These are phyloP conservation scores for Calonectria pteridis DNA, from an alignment of 2,329 filamentous ascomycete species.

Conservation along the genomic window DNA sequence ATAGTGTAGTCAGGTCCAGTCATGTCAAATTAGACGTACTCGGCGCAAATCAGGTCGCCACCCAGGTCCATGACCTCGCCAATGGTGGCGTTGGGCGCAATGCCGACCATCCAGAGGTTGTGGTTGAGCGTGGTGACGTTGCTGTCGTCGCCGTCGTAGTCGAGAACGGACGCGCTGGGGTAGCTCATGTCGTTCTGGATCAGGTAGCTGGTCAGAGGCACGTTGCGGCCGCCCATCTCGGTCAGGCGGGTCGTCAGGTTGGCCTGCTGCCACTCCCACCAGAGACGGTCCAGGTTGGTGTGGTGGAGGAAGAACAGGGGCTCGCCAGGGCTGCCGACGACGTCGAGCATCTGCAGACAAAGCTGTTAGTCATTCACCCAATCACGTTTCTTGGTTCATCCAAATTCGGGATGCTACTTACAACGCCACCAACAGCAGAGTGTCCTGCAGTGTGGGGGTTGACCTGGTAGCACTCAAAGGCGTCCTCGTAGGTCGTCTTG, in stretches of 20 bases:
- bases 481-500: slow-evolving; percentile 14
- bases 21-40: slow-evolving; percentile 28
- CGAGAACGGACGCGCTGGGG: slow-evolving; percentile 8
- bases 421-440: slow-evolving; percentile 21
- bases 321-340: slow-evolving; percentile 23
- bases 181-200: slow-evolving; percentile 17
- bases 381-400: not conserved
- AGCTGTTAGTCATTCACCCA: not conserved
- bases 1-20: no score
- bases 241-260: slow-evolving; percentile 27
- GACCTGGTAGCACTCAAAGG: slow-evolving; percentile 24
- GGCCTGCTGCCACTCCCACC: slow-evolving; percentile 36
- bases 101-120: slow-evolving; percentile 23
- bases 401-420: not conserved
- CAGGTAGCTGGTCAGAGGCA: slow-evolving; percentile 10
- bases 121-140: slow-evolving; percentile 30
- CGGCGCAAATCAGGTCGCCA: slow-evolving; percentile 30
- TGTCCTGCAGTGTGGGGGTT: slow-evolving; percentile 25
- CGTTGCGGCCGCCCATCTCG: slow-evolving; percentile 47
- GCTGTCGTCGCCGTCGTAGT: slow-evolving; percentile 25
- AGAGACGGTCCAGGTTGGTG: slow-evolving; percentile 29
- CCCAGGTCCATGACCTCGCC: slow-evolving; percentile 37
- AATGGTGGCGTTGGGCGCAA: slow-evolving; percentile 42
- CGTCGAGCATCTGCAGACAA: slow-evolving; percentile 16
- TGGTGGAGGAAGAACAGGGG: slow-evolving; percentile 31